phyloP scores from a whole-genome alignment of 2,329 filamentous ascomycete species.

The Pestalotiopsis sp. region DNA sequence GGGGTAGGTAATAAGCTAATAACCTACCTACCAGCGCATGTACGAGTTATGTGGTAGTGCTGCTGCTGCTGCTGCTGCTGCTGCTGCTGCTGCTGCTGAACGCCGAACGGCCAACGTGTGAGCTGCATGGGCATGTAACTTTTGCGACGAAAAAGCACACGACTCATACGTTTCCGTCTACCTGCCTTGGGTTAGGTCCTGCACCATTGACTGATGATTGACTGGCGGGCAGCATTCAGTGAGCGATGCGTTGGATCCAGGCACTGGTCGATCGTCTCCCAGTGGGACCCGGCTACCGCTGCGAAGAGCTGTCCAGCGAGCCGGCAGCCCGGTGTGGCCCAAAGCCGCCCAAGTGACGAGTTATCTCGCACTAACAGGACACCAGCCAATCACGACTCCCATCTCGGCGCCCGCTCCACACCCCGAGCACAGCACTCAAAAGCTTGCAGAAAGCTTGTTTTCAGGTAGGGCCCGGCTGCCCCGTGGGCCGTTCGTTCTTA shows the following conservation, averaged over 20 bases:
- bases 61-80: not conserved
- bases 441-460: conserved; percentile 13
- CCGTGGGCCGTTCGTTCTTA: not conserved
- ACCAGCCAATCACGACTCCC: not conserved
- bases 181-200: too few species aligned
- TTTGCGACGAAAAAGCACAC: not conserved
- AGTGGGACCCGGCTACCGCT: not conserved
- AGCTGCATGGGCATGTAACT: not conserved
- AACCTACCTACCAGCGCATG: too few species aligned
- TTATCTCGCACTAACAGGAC: not conserved
- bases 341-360: conserved; percentile 7
- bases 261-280: not conserved
- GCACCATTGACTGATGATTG: not conserved
- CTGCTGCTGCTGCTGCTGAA: not conserved
- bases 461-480: not conserved
- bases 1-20: not conserved
- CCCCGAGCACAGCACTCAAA: not conserved
- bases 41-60: too few species aligned
- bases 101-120: not conserved
- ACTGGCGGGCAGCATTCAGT: not conserved
- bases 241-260: not conserved
- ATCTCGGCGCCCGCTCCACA: not conserved
- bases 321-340: conserved; percentile 4
- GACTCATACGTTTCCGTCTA: not conserved
- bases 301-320: not conserved